Evolutionary conservation across 371 early-diverging fungal species (phyloP), one percentile per base, ranked within the genome.

Genomic region (Sporodiniella umbellata): DNA sequence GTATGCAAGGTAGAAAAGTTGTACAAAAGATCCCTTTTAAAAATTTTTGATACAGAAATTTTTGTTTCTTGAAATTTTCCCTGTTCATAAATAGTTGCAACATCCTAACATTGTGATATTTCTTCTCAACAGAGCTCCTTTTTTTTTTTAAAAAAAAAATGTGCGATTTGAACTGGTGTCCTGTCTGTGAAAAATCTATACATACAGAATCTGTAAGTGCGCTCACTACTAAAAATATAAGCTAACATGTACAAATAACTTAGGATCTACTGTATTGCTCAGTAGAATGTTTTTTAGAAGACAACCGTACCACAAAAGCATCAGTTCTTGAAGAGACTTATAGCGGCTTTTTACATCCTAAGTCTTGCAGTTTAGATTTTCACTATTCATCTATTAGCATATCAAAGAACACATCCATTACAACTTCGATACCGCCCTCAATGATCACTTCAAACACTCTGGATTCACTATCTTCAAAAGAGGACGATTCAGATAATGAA

Each of bases 151-250:
- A 28, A 10, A 21, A 7, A 18, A 40, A 33, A 11, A 64, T 67
- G 68, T 63, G 68, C 21, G 68, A 67, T 57, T 45, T 67, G 25
- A 62, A 67, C 15, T 67, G 68, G 68, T 67, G 68, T 35, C 54
- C 60, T 38, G 47, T 60, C 15, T 67, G 68, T 22, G 68, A 67
- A 26, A 56, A 54, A 24, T 60, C 68, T 5, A 67, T 67, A 19
- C 17, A 23, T 37, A 38, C 37, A n/a, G 45, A 58, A 15, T 67
- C 63, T 17, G 68, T 67, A 63, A 51, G 51, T 42, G 52, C 11
- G 30, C 14, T 10, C 22, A 53, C 14, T 23, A 31, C 17, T 15
- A 12, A 24, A 33, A 44, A 17, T 8, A 14, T 51, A 21, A 33
- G 30, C n/a, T 35, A 14, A 14, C n/a, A 35, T n/a, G 5, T 14